These are phyloP conservation scores for Cercospora sesami DNA, from an alignment of 2,329 filamentous ascomycete genomes.

Conservation along the genomic window DNA sequence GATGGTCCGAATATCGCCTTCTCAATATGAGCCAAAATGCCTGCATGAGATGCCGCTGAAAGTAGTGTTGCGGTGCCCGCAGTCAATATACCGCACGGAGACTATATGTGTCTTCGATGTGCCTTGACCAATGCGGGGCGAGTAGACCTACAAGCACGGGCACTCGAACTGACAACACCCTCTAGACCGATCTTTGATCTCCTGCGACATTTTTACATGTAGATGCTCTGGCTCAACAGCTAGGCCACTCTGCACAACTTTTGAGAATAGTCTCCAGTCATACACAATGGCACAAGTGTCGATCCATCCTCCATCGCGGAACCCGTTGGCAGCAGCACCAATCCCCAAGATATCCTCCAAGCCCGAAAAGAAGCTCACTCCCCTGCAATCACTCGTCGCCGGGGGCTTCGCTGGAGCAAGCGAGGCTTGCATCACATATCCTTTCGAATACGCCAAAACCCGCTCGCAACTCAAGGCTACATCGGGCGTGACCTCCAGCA, in stretches of 20 bases:
- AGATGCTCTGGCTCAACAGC: not conserved
- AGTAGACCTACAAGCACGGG: not conserved
- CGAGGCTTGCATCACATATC: slow-evolving; percentile 53
- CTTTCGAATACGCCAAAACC: slow-evolving; percentile 41
- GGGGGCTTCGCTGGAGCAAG: slow-evolving; percentile 56
- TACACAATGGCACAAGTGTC: not conserved
- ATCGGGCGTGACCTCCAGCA: slow-evolving; percentile 5
- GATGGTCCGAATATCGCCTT: not conserved
- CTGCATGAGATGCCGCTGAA: not conserved
- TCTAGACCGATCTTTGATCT: not conserved
- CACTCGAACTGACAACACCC: not conserved
- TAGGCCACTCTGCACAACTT: too few relatives aligned
- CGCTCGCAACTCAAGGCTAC: slow-evolving; percentile 34
- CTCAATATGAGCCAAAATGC: not conserved
- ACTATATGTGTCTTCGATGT: not conserved
- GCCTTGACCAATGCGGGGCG: not conserved
- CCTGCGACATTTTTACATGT: not conserved
- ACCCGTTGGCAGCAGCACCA: not conserved
- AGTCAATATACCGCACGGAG: not conserved
- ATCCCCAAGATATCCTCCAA: not conserved
- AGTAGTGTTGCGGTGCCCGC: not conserved
- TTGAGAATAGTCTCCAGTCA: not conserved
- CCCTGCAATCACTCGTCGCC: slow-evolving; percentile 50
- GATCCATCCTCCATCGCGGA: not conserved
- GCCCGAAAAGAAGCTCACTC: slow-evolving; percentile 12